Percentiles rank a stretch among this genome's conserved stretches.
phyloP scores from a whole-genome alignment of 2,329 filamentous ascomycete species.

The Curvularia eragrostidis region DNA sequence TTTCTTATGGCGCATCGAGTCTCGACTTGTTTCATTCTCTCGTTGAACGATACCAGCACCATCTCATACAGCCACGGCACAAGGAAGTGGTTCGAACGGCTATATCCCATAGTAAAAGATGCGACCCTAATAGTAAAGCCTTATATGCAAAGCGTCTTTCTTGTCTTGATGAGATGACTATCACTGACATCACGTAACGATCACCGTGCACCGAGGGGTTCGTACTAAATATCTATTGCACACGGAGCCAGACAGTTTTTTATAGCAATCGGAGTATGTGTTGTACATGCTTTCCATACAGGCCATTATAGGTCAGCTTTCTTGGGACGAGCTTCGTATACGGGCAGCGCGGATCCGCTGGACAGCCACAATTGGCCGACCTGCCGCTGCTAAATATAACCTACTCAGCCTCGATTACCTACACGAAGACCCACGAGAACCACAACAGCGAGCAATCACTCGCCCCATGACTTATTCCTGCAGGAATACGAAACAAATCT shows the following conservation, averaged over 20 bases:
- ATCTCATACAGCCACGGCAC: background rate
- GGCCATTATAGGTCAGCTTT: background rate
- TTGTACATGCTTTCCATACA: background rate
- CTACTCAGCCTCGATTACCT: conserved; percentile 27
- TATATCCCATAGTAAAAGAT: background rate
- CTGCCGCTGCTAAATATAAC: conserved; percentile 28
- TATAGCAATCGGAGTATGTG: background rate
- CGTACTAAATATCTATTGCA: background rate
- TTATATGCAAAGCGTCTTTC: background rate
- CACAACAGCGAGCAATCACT: background rate
- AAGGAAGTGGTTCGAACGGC: no score
- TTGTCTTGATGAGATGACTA: background rate
- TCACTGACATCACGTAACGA: background rate
- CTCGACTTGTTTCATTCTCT: background rate
- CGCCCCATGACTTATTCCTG: background rate
- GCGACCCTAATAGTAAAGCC: background rate
- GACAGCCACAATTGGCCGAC: conserved; percentile 16
- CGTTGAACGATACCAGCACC: background rate
- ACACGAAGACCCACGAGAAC: conserved; percentile 10
- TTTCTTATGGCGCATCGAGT: background rate
- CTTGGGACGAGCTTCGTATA: conserved; percentile 9
- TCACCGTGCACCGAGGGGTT: background rate
- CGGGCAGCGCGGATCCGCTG: conserved; percentile 13
- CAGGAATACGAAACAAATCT: background rate
- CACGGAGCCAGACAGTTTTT: background rate